A percentile compares a stretch with the other conserved stretches of the same genome.
phyloP scores from a whole-genome alignment of 768 basidiomycete species.

The Leucosporidium yakuticum region DNA sequence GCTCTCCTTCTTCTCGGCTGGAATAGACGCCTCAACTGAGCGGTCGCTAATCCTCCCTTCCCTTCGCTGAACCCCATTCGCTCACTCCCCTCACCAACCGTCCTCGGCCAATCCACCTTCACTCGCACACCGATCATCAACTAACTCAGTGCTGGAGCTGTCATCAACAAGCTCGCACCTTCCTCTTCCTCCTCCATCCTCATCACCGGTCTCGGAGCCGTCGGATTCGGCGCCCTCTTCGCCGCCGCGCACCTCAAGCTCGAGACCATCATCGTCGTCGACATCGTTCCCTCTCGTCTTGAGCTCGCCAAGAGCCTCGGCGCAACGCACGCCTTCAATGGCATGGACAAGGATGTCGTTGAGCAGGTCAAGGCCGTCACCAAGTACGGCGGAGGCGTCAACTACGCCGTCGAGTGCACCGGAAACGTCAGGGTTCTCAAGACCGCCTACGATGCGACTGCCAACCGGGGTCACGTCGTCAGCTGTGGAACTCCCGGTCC shows the following conservation, averaged over 20 bases:
- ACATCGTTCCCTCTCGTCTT: conserved; percentile 25
- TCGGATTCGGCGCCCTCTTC: conserved; percentile 38
- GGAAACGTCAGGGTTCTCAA: conserved; percentile 27
- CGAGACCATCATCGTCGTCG: conserved; percentile 35
- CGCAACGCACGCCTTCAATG: conserved; percentile 32
- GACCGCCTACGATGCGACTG: conserved; percentile 22
- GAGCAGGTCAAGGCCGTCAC: conserved; percentile 24
- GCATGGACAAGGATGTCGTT: conserved; percentile 15
- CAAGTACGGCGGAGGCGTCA: conserved; percentile 20
- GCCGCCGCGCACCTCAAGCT: conserved; percentile 27
- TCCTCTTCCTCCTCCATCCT: conserved; percentile 1
- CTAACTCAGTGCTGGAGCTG: conserved; percentile 15
- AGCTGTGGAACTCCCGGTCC: conserved; percentile 22
- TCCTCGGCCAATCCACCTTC: not conserved
- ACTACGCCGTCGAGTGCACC: conserved; percentile 33
- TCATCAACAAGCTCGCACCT: conserved; percentile 32
- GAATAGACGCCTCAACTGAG: too few species aligned
- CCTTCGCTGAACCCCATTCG: too few species aligned
- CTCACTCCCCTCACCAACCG: too few species aligned
- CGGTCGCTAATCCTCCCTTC: too few species aligned
- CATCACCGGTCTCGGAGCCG: conserved; percentile 35
- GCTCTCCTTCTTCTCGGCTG: not conserved
- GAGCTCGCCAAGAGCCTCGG: conserved; percentile 32
- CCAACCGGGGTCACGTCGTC: conserved; percentile 11
- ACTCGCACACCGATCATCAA: not conserved